Base-by-base conservation (phyloP, 495 filamentous ascomycete genomes). In the Paragyromitra xinjiangensis region DNA sequence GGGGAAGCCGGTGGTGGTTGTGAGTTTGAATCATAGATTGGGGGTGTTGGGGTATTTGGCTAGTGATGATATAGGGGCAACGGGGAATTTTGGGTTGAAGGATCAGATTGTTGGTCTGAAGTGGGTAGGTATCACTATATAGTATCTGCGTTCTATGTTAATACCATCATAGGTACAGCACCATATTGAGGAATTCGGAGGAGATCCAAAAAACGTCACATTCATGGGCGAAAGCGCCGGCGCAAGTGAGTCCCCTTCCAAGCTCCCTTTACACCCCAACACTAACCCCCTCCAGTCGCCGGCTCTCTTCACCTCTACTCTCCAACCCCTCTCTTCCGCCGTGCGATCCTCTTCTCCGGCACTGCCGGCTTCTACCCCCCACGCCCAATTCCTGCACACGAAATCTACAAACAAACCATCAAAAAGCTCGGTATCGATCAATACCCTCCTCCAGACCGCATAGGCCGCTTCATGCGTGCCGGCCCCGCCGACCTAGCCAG, bases 221-320 rank as follows among this genome's bases (percentile, higher is more conserved):
- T 72, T 59, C 19, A 65, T 71, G 53, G 73, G 73, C 19, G 67
- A 77, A 24, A 70, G 59, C 44, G 73, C 77, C 26, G 66, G 73
- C 8, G n/a, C 58, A 2, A 64, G 72, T 65, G 39, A 63, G 44
- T 8, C 6, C 19, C 29, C 65, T 22, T 24, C 24, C 24, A 14
- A 26, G 1, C 5, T 2, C 5, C 1, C 12, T 6, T 42, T 11
- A 42, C 6, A 29, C 3, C n/a, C 1, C 6, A 14, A 34, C 2
- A 39, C 16, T 22, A 3, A 61, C 14, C 34, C 14, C 39, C 6
- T 26, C 22, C 7, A 65, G 73, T 71, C 19, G 19, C 72, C 0
- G 53, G 67, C 5, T 59, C 61, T 2, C n/a, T 77, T 6, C 73
- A 58, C 19, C 42, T 72, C 22, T 69, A 68, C 44, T 76, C 77